These are phyloP conservation scores for Fusarium armeniacum DNA, from an alignment of 2,329 filamentous ascomycete genomes.

Conservation along the genomic window DNA sequence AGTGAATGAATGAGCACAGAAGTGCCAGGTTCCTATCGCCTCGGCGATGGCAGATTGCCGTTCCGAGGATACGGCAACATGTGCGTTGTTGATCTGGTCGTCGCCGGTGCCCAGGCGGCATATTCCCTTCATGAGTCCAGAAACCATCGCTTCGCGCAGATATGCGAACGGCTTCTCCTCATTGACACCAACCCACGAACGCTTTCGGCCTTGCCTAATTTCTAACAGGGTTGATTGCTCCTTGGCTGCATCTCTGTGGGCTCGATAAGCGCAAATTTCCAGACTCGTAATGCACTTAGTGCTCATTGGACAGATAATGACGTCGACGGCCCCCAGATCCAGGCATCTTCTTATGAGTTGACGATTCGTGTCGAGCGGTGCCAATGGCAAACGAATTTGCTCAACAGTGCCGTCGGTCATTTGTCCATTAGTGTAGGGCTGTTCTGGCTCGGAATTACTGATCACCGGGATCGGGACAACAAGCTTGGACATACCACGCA, in stretches of 20 bases:
- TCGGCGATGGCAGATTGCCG: slow-evolving; percentile 75
- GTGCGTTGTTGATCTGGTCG: slow-evolving; percentile 72
- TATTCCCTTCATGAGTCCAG: slow-evolving; percentile 88
- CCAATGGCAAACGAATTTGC: slow-evolving; percentile 48
- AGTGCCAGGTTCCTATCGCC: slow-evolving; percentile 84
- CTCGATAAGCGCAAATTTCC: slow-evolving; percentile 85
- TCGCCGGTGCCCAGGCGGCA: slow-evolving; percentile 78
- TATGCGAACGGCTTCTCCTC: slow-evolving; percentile 91
- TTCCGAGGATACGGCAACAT: slow-evolving; percentile 76
- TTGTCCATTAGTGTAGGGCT: slow-evolving; percentile 49
- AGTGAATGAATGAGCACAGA: slow-evolving; percentile 88
- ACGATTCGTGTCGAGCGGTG: slow-evolving; percentile 52
- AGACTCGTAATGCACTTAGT: slow-evolving; percentile 80
- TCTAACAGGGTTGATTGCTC: slow-evolving; percentile 81
- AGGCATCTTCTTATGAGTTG: slow-evolving; percentile 77
- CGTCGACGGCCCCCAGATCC: slow-evolving; percentile 88
- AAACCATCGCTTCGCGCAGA: slow-evolving; percentile 93
- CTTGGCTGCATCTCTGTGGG: slow-evolving; percentile 80
- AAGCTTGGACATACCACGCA: slow-evolving; percentile 69
- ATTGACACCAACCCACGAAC: slow-evolving; percentile 91
- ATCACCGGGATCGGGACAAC: slow-evolving; percentile 70
- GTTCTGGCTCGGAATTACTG: slow-evolving; percentile 55
- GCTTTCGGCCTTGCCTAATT: slow-evolving; percentile 80
- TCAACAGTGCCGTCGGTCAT: slow-evolving; percentile 59
- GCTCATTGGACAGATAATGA: slow-evolving; percentile 84